phyloP scores from a whole-genome alignment of 225 moss, liverwort and hornwort species.

The Sphagnum contortum region DNA sequence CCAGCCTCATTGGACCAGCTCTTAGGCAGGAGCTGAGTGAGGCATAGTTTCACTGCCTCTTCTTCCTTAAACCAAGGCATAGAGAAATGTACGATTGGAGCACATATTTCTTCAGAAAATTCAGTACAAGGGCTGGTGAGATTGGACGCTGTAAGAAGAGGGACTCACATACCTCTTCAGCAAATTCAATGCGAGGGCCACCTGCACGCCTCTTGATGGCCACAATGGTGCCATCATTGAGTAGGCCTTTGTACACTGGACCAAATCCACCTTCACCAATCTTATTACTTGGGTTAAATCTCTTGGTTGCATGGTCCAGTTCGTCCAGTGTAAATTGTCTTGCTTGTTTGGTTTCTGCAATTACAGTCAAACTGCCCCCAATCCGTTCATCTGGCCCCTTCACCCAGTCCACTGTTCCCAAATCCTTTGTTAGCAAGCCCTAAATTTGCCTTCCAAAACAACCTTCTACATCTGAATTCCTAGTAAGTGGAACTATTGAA shows the following conservation, averaged over 20 bases:
- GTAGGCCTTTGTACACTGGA: constrained; percentile 39
- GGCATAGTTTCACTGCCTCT: too few relatives aligned
- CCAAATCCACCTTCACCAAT: constrained; percentile 50
- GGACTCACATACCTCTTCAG: constrained; percentile 20
- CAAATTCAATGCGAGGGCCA: constrained; percentile 17
- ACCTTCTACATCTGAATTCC: too few relatives aligned
- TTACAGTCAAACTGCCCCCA: constrained; percentile 7
- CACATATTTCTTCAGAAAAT: too few relatives aligned
- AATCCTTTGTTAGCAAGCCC: background rate
- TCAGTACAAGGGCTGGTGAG: too few relatives aligned
- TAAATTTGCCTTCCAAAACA: background rate
- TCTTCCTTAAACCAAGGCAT: too few relatives aligned
- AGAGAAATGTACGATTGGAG: too few relatives aligned
- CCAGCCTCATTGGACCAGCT: too few relatives aligned
- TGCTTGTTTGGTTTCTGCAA: constrained; percentile 19
- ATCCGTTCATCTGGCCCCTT: constrained; percentile 26
- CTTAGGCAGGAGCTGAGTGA: too few relatives aligned
- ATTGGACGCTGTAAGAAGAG: too few relatives aligned
- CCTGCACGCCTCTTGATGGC: constrained; percentile 34
- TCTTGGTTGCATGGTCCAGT: constrained; percentile 43
- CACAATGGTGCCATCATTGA: constrained; percentile 54
- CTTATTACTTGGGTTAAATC: constrained; percentile 26
- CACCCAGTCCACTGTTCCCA: constrained; percentile 37
- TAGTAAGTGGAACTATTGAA: background rate
- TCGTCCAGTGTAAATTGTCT: constrained; percentile 36